Conservation (phyloP, 2,329 filamentous ascomycete species). For the Stagonosporopsis rhizophila region DNA sequence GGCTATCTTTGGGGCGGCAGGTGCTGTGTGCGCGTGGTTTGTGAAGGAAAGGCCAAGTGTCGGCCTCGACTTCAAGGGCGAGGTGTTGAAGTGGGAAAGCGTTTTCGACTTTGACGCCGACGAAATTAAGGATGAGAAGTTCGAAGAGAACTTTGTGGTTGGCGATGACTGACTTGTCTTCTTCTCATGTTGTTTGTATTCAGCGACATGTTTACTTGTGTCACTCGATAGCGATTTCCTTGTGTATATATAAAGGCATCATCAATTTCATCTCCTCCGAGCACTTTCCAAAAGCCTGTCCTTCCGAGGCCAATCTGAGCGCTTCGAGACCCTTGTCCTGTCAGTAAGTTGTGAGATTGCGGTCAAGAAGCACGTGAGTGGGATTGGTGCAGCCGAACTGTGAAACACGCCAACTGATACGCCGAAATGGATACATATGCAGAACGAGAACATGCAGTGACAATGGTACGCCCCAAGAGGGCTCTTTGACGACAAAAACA, state of each 20-base stretch:
- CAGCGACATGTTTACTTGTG: not conserved
- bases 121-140: conserved; percentile 25
- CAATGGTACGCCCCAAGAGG: not conserved
- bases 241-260: conserved; percentile 10
- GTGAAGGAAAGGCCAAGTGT: conserved; percentile 55
- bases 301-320: not conserved
- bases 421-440: conserved; percentile 7
- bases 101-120: conserved; percentile 54
- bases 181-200: conserved; percentile 3
- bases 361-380: conserved; percentile 13
- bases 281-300: not conserved
- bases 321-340: conserved; percentile 1
- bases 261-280: conserved; percentile 1
- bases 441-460: conserved; percentile 1
- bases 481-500: not conserved
- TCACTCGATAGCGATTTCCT: not conserved
- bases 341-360: conserved; percentile 7
- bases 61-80: conserved; percentile 53
- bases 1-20: conserved; percentile 49
- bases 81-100: conserved; percentile 55
- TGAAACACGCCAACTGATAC: conserved; percentile 24
- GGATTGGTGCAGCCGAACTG: conserved; percentile 8
- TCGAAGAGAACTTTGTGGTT: conserved; percentile 10
- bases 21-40: conserved; percentile 55
- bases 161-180: conserved; percentile 9